Conservation (phyloP, 768 basidiomycete species). For the Fibroporia radiculosa region DNA sequence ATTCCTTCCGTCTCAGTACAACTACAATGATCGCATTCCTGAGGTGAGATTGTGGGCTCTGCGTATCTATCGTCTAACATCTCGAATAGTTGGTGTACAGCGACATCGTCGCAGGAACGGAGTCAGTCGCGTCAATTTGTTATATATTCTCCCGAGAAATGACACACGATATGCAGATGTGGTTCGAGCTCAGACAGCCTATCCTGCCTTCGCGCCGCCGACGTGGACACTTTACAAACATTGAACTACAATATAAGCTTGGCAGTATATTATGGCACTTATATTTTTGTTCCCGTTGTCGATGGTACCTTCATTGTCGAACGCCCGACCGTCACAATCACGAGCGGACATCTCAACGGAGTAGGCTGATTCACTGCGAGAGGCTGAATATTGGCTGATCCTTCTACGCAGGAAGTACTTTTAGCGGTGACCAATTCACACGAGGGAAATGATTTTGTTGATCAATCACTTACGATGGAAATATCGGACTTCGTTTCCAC, state of each 20-base stretch:
- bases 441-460: slow-evolving; percentile 33
- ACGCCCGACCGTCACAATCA: slow-evolving; percentile 31
- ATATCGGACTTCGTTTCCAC: slow-evolving; percentile 25
- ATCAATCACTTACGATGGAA: slow-evolving; percentile 22
- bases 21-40: slow-evolving; percentile 33
- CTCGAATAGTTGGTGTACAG: neutral
- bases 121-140: slow-evolving; percentile 25
- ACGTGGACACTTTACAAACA: slow-evolving; percentile 24
- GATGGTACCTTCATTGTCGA: slow-evolving; percentile 40
- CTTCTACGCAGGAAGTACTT: slow-evolving; percentile 22
- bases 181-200: slow-evolving; percentile 25
- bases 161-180: slow-evolving; percentile 35
- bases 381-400: slow-evolving; percentile 1
- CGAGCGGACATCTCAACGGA: slow-evolving; percentile 33
- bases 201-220: slow-evolving; percentile 31
- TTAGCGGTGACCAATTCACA: slow-evolving; percentile 30
- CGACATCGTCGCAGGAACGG: neutral
- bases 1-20: slow-evolving; percentile 40
- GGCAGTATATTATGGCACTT: slow-evolving; percentile 32
- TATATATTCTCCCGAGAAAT: slow-evolving; percentile 31
- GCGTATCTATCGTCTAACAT: neutral
- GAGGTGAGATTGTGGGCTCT: slow-evolving; percentile 27
- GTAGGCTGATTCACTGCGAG: slow-evolving; percentile 20
- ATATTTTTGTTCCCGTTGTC: slow-evolving; percentile 36
- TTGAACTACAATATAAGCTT: slow-evolving; percentile 27